Conservation (phyloP, 2,329 filamentous ascomycete species). For the Magnaporthiopsis rhizophila region DNA sequence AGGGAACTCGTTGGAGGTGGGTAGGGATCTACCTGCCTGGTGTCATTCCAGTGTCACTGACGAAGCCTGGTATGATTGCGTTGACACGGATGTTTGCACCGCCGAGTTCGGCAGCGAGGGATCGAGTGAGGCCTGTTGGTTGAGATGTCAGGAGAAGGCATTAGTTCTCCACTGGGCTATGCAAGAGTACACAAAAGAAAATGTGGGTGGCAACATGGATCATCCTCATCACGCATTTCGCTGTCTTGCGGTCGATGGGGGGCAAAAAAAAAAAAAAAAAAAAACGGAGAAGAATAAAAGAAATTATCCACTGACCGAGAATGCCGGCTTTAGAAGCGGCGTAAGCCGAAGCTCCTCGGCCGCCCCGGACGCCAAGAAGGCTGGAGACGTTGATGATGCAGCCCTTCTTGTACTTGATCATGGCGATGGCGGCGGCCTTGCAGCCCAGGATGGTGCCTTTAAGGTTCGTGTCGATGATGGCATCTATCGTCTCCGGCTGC, state of each 20-base stretch:
- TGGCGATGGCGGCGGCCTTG: constrained; percentile 28
- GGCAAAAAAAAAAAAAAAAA: constrained; percentile 5
- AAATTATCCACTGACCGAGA: constrained; percentile 41
- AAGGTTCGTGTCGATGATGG: constrained; percentile 64
- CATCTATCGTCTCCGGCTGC: constrained; percentile 38
- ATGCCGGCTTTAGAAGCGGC: constrained; percentile 76
- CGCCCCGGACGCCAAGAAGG: constrained; percentile 61
- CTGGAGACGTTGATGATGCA: constrained; percentile 81
- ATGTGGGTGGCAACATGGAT: too few relatives aligned
- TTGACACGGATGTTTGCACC: constrained; percentile 63
- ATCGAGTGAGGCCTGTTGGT: constrained; percentile 56
- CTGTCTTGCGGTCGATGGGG: too few relatives aligned
- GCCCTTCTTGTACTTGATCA: constrained; percentile 25
- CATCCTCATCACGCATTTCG: too few relatives aligned
- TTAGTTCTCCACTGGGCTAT: background rate
- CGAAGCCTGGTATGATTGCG: constrained; percentile 74
- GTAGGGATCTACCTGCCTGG: constrained; percentile 40
- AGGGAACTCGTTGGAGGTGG: background rate
- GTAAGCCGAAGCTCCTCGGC: constrained; percentile 62
- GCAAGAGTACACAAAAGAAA: background rate
- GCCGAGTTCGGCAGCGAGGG: constrained; percentile 55
- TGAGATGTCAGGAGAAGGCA: too few relatives aligned
- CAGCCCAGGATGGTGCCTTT: constrained; percentile 56
- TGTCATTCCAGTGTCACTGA: constrained; percentile 69
- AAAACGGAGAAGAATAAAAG: constrained; percentile 10